Conservation (phyloP, 768 basidiomycete genomes). For the Lactifluus pinguis region DNA sequence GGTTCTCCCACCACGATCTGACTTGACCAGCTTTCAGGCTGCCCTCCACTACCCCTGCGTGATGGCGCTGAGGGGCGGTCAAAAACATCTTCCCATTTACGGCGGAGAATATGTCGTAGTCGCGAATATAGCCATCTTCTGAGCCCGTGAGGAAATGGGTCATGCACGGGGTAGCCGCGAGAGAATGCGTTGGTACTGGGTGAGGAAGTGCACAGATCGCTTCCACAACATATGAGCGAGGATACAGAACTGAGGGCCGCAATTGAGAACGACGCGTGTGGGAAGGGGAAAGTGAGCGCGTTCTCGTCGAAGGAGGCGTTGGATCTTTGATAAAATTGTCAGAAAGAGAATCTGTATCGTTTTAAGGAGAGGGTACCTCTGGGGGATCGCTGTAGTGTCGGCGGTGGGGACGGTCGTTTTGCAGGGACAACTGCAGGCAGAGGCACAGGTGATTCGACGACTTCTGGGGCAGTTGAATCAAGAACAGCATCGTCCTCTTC, state of each 20-base stretch:
- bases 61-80: constrained; percentile 80
- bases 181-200: constrained; percentile 78
- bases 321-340: constrained; percentile 20
- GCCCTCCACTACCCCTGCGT: constrained; percentile 86
- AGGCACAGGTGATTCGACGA: constrained; percentile 31
- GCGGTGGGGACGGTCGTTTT: constrained; percentile 23
- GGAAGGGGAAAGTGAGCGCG: constrained; percentile 41
- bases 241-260: constrained; percentile 27
- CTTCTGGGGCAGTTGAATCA: constrained; percentile 22
- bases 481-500: constrained; percentile 48
- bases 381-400: constrained; percentile 18
- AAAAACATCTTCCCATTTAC: constrained; percentile 84
- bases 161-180: constrained; percentile 80
- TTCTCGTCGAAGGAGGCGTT: constrained; percentile 31
- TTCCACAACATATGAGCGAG: constrained; percentile 76
- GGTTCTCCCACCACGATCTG: constrained; percentile 89
- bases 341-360: not conserved
- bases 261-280: constrained; percentile 42
- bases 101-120: constrained; percentile 85
- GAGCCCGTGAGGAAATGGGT: constrained; percentile 85
- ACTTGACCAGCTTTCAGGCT: constrained; percentile 84
- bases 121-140: constrained; percentile 87
- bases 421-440: constrained; percentile 23
- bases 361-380: constrained; percentile 6
- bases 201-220: constrained; percentile 89